Base-by-base conservation (phyloP, 768 basidiomycete species). In the Sarcodon sp. region DNA sequence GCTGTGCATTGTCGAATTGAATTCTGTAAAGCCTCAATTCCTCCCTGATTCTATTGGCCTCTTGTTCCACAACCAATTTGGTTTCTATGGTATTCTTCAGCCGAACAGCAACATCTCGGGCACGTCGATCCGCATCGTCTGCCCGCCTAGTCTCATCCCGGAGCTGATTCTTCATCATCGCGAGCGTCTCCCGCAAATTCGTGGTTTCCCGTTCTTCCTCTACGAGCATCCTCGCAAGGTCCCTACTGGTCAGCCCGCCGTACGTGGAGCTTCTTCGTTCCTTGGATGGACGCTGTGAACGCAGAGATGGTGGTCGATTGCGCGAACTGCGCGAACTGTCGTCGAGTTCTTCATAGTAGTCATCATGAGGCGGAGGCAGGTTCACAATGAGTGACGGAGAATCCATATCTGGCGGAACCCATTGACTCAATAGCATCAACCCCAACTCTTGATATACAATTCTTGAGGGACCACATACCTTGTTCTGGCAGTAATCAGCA, bases 1-100 rank as follows among this genome's bases (percentile, higher is more conserved):
- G 66, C 53, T 81, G 78, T 12, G 80, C 80, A 33, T 70, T 64
- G 13, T 76, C 72, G 27, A 80, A 61, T 64, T 80, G 76, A 1
- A 73, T 44, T 56, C 77, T 80, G 56, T 79, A 82, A 47, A 79
- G 47, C 44, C 65, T 62, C 43, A 80, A 56, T 51, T 83, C 80
- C 33, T 77, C 69, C 39, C 16, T 13, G 8, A 16, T 41, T 27
- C 27, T 15, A 15, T 41, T 41, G 16, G 27, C 15, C 13, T 15
- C 13, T 13, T 41, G 39, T 27, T 41, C 39, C 39, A 41, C 15
- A 15, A 15, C 27, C 15, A 41, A 9, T 27, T 27, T 41, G 4
- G 13, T 27, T 11, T 41, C 39, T 27, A 27, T 41, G 16, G 15
- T 27, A 9, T 4, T 27, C 39, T 41, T 41, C 39, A 41, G 7